Evolutionary conservation across 257 asterid species (phyloP), one percentile per base, ranked within the genome.

Genomic region (Primulina tabacum): DNA sequence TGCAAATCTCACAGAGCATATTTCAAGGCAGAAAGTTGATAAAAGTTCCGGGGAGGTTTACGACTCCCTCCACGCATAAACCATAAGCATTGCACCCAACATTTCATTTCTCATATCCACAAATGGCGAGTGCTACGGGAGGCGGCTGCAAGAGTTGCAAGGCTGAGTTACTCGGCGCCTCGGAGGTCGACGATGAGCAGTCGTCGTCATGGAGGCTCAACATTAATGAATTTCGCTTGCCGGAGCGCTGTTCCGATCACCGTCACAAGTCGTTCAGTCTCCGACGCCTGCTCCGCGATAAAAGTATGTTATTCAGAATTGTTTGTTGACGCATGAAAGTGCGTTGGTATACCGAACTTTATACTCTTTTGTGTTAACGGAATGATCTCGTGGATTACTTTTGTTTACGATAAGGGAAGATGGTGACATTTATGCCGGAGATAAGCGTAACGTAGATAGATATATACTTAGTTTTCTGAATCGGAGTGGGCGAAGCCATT

Each of bases 161-260:
- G 64, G 85, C 57, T 16, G 57, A 81, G 65, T 76, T 80, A 71
- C 62, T 80, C 34, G 71, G 79, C 17, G 68, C 74, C 64, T 75
- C 52, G 60, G 80, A 63, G 63, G 72, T 57, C 71, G 82, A 71
- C 57, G 80, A 35, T 58, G 80, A 40, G 4, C 62, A 61, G 21
- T 62, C 88, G 38, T 75, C 91, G 47, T 75, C 93, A 0, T 90
- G 97, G 97, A 80, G 87, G 50, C 87, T 88, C 73, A 69, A 90
- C 69, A 72, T 90, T 4, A 71, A 82, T 16, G 89, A 86, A 82
- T 90, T 90, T 76, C 95, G 87, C 30, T 66, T 90, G 80, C 97
- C 96, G 75, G 86, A 89, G 64, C 83, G 84, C 55, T 29, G 43
- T 55, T 55, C 83, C 73, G 82, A 79, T 35, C 75, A 80, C 24